Evolutionary conservation across 2,329 filamentous ascomycete species (phyloP), one percentile per base, ranked within the genome.

Genomic region (Chaetomiaceae sp.): DNA sequence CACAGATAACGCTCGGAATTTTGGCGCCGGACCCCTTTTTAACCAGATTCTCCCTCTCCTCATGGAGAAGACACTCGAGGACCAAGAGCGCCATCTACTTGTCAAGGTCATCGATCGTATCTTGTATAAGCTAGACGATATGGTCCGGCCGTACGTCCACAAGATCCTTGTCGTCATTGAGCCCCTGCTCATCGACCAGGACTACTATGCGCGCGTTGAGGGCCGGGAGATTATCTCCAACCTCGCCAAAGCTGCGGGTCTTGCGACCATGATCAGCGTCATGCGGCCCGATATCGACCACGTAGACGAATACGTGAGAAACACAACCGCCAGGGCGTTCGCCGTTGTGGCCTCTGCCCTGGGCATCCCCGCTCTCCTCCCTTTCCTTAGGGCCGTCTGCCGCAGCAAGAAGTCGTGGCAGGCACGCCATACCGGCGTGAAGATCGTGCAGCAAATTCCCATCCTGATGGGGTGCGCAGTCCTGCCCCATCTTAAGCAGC

Each of bases 351-450:
- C 94, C 2, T 96, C 92, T 18, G 94, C 94, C 16, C 82, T 99
- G 6, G 94, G 94, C 44, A 99, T 99, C 51, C 94, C 94, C 3
- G 91, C 94, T 9, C 82, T 99, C 42, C 81, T 99, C 23, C 94
- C 94, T 2, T 99, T 99, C 78, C 76, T 99, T 37, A 84, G 91
- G 64, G 94, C 95, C 55, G 94, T 99, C 16, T 99, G 94, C 69
- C 86, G 90, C 68, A 96, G 90, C 74, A 97, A 97, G 73, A 99
- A 99, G 73, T 97, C 94, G 52, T 99, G 94, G 94, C 91, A 97
- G 69, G 94, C 94, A 48, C 81, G 94, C 57, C 94, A 99, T 69
- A 99, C 94, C 2, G 94, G 94, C 74, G 94, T 99, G 60, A 99
- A 99, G 77, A 99, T 99, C 67, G 89, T 99, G 14, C 94, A 99